A percentile compares a stretch with the other conserved stretches of the same genome.
Evolutionary conservation across 208 protist genomes (phyloP).

Genomic region (Trypanosoma lewisi): DNA sequence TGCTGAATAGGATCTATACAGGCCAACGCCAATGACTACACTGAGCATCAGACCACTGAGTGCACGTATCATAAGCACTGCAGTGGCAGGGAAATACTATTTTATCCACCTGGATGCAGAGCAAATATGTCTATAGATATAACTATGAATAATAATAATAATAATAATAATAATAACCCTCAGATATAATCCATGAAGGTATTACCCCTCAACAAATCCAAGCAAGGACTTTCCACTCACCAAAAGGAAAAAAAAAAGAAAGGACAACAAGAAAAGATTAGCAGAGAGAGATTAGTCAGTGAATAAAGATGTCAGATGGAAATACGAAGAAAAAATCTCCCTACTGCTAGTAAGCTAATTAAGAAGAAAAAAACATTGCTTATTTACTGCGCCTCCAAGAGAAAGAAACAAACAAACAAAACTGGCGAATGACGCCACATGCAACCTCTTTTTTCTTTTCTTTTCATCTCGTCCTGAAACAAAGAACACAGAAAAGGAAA

Average conservation of each 20-base stretch:
- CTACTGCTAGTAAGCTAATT: too few species aligned
- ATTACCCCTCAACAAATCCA: too few species aligned
- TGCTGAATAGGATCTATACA: slow-evolving; percentile 27
- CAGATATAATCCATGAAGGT: too few species aligned
- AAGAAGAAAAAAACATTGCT: slow-evolving; percentile 1
- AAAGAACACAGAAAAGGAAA: slow-evolving; percentile 3
- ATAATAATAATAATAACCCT: too few species aligned
- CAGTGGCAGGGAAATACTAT: not conserved
- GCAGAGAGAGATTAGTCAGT: too few species aligned
- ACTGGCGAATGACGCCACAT: not conserved
- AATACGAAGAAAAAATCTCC: too few species aligned
- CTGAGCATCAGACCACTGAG: slow-evolving; percentile 23
- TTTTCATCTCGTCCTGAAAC: not conserved
- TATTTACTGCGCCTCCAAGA: too few species aligned
- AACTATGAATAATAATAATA: too few species aligned
- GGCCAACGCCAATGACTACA: slow-evolving; percentile 21
- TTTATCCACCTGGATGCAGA: slow-evolving; percentile 6
- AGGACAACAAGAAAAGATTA: too few species aligned
- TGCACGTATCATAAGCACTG: slow-evolving; percentile 31
- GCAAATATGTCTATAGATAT: not conserved
- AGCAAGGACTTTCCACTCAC: too few species aligned
- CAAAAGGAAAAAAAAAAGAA: too few species aligned
- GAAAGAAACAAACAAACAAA: not conserved
- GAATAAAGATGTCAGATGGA: too few species aligned
- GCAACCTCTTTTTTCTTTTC: slow-evolving; percentile 9